phyloP scores from a whole-genome alignment of 2,329 filamentous ascomycete species.

The Zarea fungicola region DNA sequence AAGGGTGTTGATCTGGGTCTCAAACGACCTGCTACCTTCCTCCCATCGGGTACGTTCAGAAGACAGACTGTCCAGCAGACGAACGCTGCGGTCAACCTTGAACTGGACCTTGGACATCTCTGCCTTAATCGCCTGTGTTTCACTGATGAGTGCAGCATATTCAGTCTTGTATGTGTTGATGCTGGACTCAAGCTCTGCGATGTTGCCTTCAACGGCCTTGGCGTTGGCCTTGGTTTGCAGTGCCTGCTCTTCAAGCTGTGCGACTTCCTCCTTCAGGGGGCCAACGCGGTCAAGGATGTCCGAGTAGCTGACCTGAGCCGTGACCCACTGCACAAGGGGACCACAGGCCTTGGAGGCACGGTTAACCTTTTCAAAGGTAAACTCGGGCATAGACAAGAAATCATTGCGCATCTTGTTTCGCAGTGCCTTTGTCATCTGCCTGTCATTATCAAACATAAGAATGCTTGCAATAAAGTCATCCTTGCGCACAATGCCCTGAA shows the following conservation, averaged over 20 bases:
- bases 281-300: constrained; percentile 93
- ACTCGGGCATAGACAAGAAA: constrained; percentile 87
- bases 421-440: constrained; percentile 80
- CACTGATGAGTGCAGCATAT: constrained; percentile 91
- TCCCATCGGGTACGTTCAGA: constrained; percentile 94
- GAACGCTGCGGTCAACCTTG: constrained; percentile 95
- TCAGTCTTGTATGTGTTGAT: constrained; percentile 95
- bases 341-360: constrained; percentile 95
- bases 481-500: constrained; percentile 79
- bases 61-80: constrained; percentile 87
- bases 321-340: constrained; percentile 93
- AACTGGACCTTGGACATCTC: constrained; percentile 96
- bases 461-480: constrained; percentile 99
- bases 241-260: constrained; percentile 78
- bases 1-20: constrained; percentile 93
- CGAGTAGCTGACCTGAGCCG: constrained; percentile 96
- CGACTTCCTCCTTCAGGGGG: constrained; percentile 84
- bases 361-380: constrained; percentile 94
- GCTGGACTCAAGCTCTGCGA: constrained; percentile 76
- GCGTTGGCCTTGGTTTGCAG: constrained; percentile 91
- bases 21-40: constrained; percentile 94
- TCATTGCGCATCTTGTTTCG: constrained; percentile 88
- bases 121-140: constrained; percentile 93
- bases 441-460: constrained; percentile 93
- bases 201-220: constrained; percentile 83